phyloP scores from a whole-genome alignment of 2,329 filamentous ascomycete genomes.

The Cytospora mali region DNA sequence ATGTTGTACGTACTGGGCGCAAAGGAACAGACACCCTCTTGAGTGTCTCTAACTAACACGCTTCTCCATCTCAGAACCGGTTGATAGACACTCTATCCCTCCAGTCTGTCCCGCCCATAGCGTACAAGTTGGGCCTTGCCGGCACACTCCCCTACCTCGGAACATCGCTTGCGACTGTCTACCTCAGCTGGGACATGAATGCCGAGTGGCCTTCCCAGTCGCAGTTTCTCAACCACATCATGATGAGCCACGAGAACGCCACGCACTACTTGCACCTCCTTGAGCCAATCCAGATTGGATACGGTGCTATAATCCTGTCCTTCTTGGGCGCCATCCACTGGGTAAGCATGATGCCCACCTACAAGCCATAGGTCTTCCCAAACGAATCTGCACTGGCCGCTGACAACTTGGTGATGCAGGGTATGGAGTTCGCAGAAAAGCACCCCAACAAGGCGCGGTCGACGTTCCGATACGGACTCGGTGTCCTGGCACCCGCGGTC shows the following conservation, averaged over 20 bases:
- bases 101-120: slow-evolving; percentile 65
- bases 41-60: not conserved
- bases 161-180: slow-evolving; percentile 81
- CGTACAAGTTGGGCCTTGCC: slow-evolving; percentile 69
- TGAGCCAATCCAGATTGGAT: slow-evolving; percentile 87
- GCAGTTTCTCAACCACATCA: slow-evolving; percentile 63
- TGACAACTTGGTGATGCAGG: slow-evolving; percentile 40
- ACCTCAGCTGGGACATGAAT: slow-evolving; percentile 81
- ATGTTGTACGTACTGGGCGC: slow-evolving; percentile 54
- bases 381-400: not conserved
- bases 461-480: slow-evolving; percentile 80
- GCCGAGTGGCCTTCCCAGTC: slow-evolving; percentile 62
- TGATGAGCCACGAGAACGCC: slow-evolving; percentile 72
- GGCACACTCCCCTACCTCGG: slow-evolving; percentile 84
- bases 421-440: slow-evolving; percentile 79
- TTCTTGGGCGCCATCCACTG: slow-evolving; percentile 93
- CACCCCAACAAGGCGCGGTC: slow-evolving; percentile 62
- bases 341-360: slow-evolving; percentile 46
- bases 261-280: slow-evolving; percentile 71
- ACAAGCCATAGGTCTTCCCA: too few species aligned
- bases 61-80: slow-evolving; percentile 49
- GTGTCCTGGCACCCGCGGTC: slow-evolving; percentile 75
- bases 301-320: slow-evolving; percentile 89
- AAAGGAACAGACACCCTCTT: not conserved
- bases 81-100: slow-evolving; percentile 73